A percentile compares a stretch with the other conserved stretches of the same genome.
phyloP scores from a whole-genome alignment of 2,329 filamentous ascomycete species.

The Cladosporium colombiae region DNA sequence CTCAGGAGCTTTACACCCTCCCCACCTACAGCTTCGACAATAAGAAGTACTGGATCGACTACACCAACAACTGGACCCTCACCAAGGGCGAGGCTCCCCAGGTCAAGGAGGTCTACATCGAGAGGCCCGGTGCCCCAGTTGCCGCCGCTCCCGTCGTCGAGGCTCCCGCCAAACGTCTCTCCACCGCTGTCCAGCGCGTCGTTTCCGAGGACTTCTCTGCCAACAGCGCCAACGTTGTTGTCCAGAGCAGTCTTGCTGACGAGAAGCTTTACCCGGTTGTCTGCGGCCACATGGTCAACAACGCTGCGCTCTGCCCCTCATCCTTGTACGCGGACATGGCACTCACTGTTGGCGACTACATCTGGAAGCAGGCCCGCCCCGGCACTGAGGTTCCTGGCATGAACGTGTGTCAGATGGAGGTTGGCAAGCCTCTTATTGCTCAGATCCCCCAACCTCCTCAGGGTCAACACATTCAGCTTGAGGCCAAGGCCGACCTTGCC shows the following conservation, averaged over 20 bases:
- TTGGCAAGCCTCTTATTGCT: conserved; percentile 68
- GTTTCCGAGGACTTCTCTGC: conserved; percentile 63
- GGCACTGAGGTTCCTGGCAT: conserved; percentile 58
- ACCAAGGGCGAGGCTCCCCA: conserved; percentile 63
- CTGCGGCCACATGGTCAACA: conserved; percentile 68
- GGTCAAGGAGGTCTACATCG: conserved; percentile 41
- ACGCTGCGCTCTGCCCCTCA: conserved; percentile 65
- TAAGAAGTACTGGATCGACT: conserved; percentile 73
- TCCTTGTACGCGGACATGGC: conserved; percentile 65
- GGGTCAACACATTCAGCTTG: conserved; percentile 62
- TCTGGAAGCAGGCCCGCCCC: conserved; percentile 64
- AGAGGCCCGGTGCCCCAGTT: conserved; percentile 37
- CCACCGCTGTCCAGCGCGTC: conserved; percentile 66
- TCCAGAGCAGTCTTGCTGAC: conserved; percentile 66
- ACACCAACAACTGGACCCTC: conserved; percentile 70
- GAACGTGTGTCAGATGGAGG: conserved; percentile 68
- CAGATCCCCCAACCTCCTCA: conserved; percentile 49
- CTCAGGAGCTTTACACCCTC: conserved; percentile 62
- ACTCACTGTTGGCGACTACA: conserved; percentile 66
- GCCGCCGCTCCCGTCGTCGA: conserved; percentile 43
- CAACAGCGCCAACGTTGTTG: conserved; percentile 60
- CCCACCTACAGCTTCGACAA: conserved; percentile 69
- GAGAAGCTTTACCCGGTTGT: conserved; percentile 64
- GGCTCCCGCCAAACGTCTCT: conserved; percentile 55
- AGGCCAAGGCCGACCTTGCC: conserved; percentile 60